phyloP scores from a whole-genome alignment of 805 yeast genomes.

The Kurtzmaniella cleridarum region DNA sequence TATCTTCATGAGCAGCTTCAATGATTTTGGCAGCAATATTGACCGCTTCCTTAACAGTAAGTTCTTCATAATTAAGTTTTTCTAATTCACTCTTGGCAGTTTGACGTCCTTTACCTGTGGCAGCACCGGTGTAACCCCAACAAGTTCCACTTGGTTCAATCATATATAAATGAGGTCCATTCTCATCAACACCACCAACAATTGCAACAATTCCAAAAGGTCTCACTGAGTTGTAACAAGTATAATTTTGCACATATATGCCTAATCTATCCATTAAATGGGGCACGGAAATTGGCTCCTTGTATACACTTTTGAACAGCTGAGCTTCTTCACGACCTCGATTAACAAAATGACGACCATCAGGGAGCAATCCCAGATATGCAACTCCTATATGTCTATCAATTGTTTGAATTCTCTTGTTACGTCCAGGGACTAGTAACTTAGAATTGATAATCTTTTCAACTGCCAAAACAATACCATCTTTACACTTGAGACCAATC shows the following conservation, averaged over 20 bases:
- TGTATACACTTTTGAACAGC: conserved; percentile 70
- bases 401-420: conserved; percentile 85
- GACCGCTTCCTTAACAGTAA: conserved; percentile 77
- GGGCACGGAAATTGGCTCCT: conserved; percentile 71
- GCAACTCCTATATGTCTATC: conserved; percentile 94
- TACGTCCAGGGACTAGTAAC: conserved; percentile 81
- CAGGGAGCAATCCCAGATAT: conserved; percentile 93
- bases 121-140: conserved; percentile 98
- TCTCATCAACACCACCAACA: conserved; percentile 87
- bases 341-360: conserved; percentile 88
- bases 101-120: conserved; percentile 97
- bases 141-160: conserved; percentile 94
- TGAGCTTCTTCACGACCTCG: conserved; percentile 91
- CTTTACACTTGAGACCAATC: conserved; percentile 84
- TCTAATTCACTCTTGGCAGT: conserved; percentile 96
- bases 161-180: conserved; percentile 93
- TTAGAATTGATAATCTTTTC: conserved; percentile 87
- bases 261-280: conserved; percentile 85
- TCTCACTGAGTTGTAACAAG: conserved; percentile 93
- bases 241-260: conserved; percentile 88
- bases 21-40: conserved; percentile 92
- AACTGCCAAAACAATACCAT: conserved; percentile 96
- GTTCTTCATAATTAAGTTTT: conserved; percentile 67
- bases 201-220: conserved; percentile 95
- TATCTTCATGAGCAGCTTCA: conserved; percentile 93